Base-by-base conservation (phyloP, 1,284 basidiomycete genomes). In the Sanghuangporus baumii region DNA sequence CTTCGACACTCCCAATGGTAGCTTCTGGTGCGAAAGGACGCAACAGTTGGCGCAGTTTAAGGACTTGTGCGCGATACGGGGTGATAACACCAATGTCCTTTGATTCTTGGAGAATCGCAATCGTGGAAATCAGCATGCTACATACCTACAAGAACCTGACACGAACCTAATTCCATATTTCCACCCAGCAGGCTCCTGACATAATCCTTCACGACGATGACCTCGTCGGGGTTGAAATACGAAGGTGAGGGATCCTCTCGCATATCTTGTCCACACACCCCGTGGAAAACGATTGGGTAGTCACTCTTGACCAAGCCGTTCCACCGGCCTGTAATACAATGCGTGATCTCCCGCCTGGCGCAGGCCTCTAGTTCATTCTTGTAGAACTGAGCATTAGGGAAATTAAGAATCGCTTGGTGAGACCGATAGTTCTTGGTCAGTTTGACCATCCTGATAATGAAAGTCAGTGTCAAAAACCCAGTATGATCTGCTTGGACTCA, bases 301-400 rank as follows among this genome's bases (percentile, higher is more conserved):
- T 69, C 70, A 34, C 67, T 71, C 9, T 63, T 68, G 43, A 71
- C 72, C 0, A 82, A 72, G 8, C 74, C 67, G 11, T 69, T 61
- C 48, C 72, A 78, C 2, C 69, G 64, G 9, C 77, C 57, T 8
- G 12, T 16, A 59, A 77, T 73, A 31, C 72, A 67, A 55, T 77
- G 71, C 63, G 77, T 78, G 12, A 74, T 65, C 4, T 64, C 65
- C 3, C 69, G 62, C 46, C 77, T 69, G 1, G 76, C 84, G 66
- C 76, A 79, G 2, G 75, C 68, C 55, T 79, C 71, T 5, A 87
- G 76, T 52, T 82, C 81, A 46, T 74, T 74, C 7, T 72, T 71
- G 68, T 87, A 88, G 70, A 87, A 85, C 36, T 70, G 69, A 57
- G 81, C 76, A 65, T 86, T 87, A 0, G 86, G 81, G 72, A 81